These are phyloP conservation scores for Lumnitzera racemosa DNA, from an alignment of 345 rosid genomes.

Conservation along the genomic window DNA sequence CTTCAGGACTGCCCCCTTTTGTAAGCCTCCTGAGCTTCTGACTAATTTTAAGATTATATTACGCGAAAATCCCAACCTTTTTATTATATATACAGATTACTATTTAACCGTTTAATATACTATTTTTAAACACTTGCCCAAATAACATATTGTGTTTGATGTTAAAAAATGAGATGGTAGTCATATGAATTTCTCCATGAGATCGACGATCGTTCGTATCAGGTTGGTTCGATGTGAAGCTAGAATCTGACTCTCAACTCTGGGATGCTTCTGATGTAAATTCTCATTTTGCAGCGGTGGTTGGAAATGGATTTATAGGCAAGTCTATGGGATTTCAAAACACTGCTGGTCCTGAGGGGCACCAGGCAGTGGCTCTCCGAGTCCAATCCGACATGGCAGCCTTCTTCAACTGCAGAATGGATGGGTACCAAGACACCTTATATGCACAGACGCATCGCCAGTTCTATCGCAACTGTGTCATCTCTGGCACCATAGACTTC, in stretches of 20 bases:
- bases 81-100: too few species aligned
- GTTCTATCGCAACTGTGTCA: slow-evolving; percentile 46
- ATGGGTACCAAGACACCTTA: slow-evolving; percentile 47
- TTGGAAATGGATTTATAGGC: slow-evolving; percentile 33
- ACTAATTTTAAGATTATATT: background rate
- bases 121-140: background rate
- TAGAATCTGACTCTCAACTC: too few species aligned
- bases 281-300: slow-evolving; percentile 22
- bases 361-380: slow-evolving; percentile 53
- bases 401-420: slow-evolving; percentile 50
- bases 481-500: slow-evolving; percentile 56
- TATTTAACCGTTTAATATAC: too few species aligned
- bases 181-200: too few species aligned
- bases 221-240: too few species aligned
- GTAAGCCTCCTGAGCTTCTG: slow-evolving; percentile 11
- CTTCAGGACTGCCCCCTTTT: slow-evolving; percentile 39
- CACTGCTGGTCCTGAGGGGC: slow-evolving; percentile 45
- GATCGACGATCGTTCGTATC: too few species aligned
- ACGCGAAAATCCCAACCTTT: too few species aligned
- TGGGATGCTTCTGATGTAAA: background rate
- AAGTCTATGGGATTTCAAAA: slow-evolving; percentile 48
- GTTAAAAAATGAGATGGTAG: too few species aligned
- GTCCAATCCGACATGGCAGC: slow-evolving; percentile 36
- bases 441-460: slow-evolving; percentile 41
- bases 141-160: too few species aligned